These are phyloP conservation scores for Boeremia lycopersici DNA, from an alignment of 2,329 filamentous ascomycete genomes.

Conservation along the genomic window DNA sequence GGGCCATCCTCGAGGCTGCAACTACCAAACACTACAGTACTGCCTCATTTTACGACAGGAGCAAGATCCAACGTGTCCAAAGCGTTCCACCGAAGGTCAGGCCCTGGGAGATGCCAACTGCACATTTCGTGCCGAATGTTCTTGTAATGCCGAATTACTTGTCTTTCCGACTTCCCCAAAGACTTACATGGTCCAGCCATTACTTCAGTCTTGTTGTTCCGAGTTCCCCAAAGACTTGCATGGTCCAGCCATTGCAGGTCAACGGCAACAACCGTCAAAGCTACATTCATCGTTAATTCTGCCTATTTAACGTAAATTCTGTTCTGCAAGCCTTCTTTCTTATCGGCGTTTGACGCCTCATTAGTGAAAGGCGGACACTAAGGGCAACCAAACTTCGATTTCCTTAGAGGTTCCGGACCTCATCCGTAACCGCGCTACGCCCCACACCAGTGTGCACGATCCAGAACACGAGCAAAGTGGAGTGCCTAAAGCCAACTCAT, in stretches of 20 bases:
- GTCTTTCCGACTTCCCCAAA: background rate
- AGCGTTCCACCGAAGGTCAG: no score
- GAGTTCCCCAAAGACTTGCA: background rate
- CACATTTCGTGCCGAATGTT: no score
- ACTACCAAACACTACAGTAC: background rate
- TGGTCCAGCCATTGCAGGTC: background rate
- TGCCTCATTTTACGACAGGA: no score
- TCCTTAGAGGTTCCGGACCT: background rate
- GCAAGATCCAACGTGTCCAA: no score
- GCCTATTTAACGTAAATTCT: background rate
- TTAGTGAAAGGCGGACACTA: constrained; percentile 5
- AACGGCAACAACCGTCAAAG: constrained; percentile 3
- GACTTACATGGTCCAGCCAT: background rate
- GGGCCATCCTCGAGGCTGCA: background rate
- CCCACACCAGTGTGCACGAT: background rate
- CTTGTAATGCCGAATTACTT: no score
- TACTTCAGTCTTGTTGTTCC: no score
- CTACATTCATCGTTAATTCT: constrained; percentile 2
- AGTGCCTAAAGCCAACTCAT: constrained; percentile 3
- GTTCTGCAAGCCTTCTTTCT: background rate
- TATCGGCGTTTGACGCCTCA: constrained; percentile 2
- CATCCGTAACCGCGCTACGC: constrained; percentile 4
- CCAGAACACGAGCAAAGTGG: constrained; percentile 1
- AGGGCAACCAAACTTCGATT: constrained; percentile 5
- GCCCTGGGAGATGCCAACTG: no score